Conservation (phyloP, 2,329 filamentous ascomycete genomes). For the Cladosporium cucumerinum region DNA sequence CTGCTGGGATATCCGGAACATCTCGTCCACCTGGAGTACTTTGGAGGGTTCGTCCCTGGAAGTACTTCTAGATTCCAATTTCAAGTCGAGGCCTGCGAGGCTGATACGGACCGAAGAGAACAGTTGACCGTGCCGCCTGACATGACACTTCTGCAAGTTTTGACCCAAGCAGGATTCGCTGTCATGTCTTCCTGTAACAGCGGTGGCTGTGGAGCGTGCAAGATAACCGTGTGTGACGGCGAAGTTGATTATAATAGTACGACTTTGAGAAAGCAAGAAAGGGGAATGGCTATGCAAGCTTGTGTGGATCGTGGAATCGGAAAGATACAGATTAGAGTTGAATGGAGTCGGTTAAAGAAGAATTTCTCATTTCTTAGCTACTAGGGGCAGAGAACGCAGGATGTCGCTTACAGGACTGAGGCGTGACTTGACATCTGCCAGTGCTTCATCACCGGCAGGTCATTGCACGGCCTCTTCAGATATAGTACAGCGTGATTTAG, state of each 20-base stretch:
- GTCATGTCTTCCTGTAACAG: constrained; percentile 44
- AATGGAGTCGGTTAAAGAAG: background rate
- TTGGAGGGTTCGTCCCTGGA: constrained; percentile 42
- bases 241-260: constrained; percentile 41
- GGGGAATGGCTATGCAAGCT: constrained; percentile 36
- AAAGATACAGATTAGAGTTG: background rate
- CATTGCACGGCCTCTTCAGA: no score
- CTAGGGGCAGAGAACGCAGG: no score
- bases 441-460: no score
- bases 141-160: constrained; percentile 41
- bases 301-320: constrained; percentile 36
- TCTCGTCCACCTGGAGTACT: constrained; percentile 61
- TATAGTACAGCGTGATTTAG: no score
- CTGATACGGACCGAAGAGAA: constrained; percentile 24
- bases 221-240: constrained; percentile 39
- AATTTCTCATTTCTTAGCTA: background rate
- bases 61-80: background rate
- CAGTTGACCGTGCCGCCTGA: constrained; percentile 45
- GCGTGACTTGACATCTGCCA: no score
- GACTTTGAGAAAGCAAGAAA: constrained; percentile 36
- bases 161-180: constrained; percentile 44
- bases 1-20: constrained; percentile 44
- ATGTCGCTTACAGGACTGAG: no score
- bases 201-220: constrained; percentile 45
- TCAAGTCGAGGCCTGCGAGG: background rate